Base-by-base conservation (phyloP, 148 eudicot genomes). In the Rhododendron molle region DNA sequence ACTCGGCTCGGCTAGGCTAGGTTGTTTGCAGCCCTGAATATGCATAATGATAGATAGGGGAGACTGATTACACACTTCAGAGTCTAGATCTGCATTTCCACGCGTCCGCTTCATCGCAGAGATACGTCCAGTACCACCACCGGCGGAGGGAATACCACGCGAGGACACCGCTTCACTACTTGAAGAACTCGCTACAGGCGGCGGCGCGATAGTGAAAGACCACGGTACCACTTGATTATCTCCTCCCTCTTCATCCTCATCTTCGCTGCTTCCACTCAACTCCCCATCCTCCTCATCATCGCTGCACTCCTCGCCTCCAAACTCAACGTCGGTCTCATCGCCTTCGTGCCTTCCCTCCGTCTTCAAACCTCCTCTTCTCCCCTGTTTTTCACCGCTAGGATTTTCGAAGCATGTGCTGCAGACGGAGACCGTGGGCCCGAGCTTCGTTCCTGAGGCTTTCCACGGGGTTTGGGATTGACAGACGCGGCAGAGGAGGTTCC, bases 201-300 rank as follows among this genome's bases (percentile, higher is more conserved):
- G 43, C 23, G 76, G 21, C 69, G 49, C 44, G 71, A 20, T 78
- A 69, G n/a, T 38, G 10, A 81, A 65, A 15, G 85, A 74, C 81
- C 86, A 82, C 0, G 92, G 92, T 38, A 91, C 92, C 21, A 91
- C 90, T 49, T 91, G 92, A 83, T 86, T 88, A 50, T 91, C 92
- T 8, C 69, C 85, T 0, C 83, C 89, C 0, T 85, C 92, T 4
- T 83, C 90, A 2, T 86, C 86, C 9, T 78, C 82, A 0, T 52
- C 81, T 1, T 54, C 54, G 2, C 77, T 28, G 13, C 77, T 28
- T 20, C 52, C 84, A 28, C 16, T 7, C 9, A 21, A 23, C 46
- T 32, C 72, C 10, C 76, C 82, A 1, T 81, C 87, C 12, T 82
- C 87, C 32, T 40, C 81, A 0, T 74, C 80, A 50, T 44, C 74